Evolutionary conservation across 208 protist species (phyloP).

Genomic region (Leishmania major): DNA sequence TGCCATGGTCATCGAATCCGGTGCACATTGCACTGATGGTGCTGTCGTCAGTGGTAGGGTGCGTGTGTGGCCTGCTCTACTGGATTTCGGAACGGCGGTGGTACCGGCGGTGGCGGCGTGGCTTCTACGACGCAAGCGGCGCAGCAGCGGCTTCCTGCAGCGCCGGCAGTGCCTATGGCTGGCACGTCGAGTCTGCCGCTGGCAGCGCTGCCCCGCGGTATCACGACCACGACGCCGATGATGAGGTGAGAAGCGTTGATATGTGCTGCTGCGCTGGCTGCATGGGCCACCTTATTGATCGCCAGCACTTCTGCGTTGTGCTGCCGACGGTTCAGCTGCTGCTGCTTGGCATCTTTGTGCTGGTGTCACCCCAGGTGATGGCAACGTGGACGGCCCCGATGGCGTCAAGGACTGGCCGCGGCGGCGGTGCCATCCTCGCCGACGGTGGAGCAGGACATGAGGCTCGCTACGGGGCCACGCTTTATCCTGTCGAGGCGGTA

Average conservation of each 20-base stretch:
- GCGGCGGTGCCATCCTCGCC: constrained; percentile 18
- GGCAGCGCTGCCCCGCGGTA: not conserved
- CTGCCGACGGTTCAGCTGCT: constrained; percentile 59
- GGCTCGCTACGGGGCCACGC: constrained; percentile 32
- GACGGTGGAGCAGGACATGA: not conserved
- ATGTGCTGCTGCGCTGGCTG: not conserved
- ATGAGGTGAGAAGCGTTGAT: not conserved
- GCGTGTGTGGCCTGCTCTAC: constrained; percentile 48
- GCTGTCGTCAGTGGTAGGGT: constrained; percentile 43
- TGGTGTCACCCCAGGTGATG: constrained; percentile 77
- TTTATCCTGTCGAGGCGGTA: constrained; percentile 56
- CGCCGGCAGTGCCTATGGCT: not conserved
- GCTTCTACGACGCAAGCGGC: not conserved
- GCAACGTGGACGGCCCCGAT: constrained; percentile 25
- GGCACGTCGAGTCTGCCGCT: not conserved
- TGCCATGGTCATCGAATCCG: constrained; percentile 67
- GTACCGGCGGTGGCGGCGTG: constrained; percentile 7
- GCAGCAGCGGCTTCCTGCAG: not conserved
- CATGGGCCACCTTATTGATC: constrained; percentile 8
- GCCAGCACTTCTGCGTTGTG: constrained; percentile 24
- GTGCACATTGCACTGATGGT: constrained; percentile 76
- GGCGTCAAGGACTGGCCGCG: not conserved
- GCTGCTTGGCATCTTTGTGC: constrained; percentile 66
- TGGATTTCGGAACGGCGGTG: constrained; percentile 12
- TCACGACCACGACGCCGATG: constrained; percentile 8